phyloP scores from a whole-genome alignment of 306 rosid species.

The Corylus avellana region DNA sequence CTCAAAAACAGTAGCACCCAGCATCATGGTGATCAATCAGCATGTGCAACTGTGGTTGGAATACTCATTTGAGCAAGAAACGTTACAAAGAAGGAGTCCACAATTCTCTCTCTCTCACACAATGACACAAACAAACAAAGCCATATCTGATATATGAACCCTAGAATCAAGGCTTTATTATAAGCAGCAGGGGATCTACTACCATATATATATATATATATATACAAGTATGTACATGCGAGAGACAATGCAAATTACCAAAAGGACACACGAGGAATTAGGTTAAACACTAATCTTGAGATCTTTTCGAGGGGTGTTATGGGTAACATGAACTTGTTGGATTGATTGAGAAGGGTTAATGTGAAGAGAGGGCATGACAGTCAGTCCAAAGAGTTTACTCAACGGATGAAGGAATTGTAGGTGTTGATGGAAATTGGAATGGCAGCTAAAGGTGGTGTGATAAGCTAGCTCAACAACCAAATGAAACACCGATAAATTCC shows the following conservation, averaged over 20 bases:
- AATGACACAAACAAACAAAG: no score
- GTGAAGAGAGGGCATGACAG: background rate
- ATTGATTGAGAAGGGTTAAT: background rate
- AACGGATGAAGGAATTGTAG: slow-evolving; percentile 34
- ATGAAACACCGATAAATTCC: background rate
- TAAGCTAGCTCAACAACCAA: slow-evolving; percentile 41
- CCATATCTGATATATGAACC: no score
- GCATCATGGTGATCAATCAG: background rate
- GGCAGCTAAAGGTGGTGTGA: slow-evolving; percentile 39
- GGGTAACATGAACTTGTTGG: background rate
- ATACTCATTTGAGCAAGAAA: slow-evolving; percentile 99
- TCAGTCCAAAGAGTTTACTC: slow-evolving; percentile 14
- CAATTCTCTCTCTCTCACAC: background rate
- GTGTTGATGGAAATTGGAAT: slow-evolving; percentile 32
- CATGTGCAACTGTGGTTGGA: slow-evolving; percentile 45
- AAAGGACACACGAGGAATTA: background rate
- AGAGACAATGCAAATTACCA: background rate
- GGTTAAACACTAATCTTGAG: no score
- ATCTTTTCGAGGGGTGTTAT: background rate
- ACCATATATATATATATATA: no score
- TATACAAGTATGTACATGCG: no score
- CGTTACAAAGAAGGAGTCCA: slow-evolving; percentile 42
- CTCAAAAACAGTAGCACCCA: slow-evolving; percentile 41
- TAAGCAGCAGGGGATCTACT: background rate
- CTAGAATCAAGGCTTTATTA: background rate